Conservation (phyloP, 305 asterid species). For the Withania somnifera region DNA sequence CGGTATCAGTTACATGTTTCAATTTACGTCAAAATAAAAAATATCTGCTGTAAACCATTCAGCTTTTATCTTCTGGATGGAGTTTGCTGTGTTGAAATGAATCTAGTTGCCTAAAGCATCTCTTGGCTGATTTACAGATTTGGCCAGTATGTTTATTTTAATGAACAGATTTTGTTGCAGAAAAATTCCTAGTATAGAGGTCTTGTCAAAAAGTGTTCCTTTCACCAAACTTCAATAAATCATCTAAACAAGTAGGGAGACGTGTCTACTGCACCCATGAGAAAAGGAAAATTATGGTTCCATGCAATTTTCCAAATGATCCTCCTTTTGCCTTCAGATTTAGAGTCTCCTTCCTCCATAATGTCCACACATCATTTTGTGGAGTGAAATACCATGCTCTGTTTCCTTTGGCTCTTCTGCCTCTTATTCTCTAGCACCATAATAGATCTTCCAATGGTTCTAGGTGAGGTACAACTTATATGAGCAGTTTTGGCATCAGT, state of each 20-base stretch:
- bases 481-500: background rate
- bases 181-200: background rate
- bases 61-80: background rate
- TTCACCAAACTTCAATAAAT: too few species aligned
- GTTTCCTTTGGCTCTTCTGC: background rate
- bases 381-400: background rate
- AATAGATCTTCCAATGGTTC: background rate
- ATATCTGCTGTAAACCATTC: background rate
- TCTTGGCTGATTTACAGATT: background rate
- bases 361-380: background rate
- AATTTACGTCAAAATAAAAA: background rate
- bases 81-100: background rate
- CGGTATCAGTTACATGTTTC: background rate
- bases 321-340: background rate
- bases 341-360: background rate
- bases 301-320: background rate
- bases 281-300: background rate
- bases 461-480: background rate
- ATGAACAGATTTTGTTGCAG: background rate
- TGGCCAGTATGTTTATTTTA: background rate
- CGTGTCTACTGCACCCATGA: too few species aligned
- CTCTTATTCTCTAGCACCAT: background rate
- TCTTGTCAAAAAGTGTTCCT: background rate
- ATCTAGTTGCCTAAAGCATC: background rate
- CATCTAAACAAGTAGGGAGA: too few species aligned